A percentile compares a stretch with the other conserved stretches of the same genome.
Evolutionary conservation across 768 basidiomycete genomes (phyloP).

Genomic region (Russula emetica): DNA sequence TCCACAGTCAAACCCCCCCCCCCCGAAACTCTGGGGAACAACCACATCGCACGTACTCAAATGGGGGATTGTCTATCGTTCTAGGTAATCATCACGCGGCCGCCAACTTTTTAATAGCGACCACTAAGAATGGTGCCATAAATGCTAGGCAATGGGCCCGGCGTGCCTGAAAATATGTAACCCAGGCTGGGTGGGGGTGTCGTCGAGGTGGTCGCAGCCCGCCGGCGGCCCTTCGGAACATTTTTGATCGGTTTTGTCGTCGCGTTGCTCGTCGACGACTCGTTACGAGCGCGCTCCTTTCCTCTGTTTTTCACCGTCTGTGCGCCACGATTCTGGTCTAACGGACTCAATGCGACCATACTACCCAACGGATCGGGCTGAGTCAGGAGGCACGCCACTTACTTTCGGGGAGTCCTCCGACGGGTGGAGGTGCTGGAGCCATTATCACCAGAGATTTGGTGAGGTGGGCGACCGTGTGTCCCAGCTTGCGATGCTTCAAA

Average conservation of each 20-base stretch:
- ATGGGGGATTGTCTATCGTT: too few relatives aligned
- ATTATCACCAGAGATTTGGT: too few relatives aligned
- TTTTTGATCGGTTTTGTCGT: too few relatives aligned
- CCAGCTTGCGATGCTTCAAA: too few relatives aligned
- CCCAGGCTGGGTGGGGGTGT: not conserved
- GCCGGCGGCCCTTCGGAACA: not conserved
- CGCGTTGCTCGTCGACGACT: too few relatives aligned
- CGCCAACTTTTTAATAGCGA: not conserved
- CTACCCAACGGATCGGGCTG: not conserved
- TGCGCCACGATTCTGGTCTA: not conserved
- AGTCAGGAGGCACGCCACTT: not conserved
- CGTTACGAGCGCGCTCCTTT: not conserved
- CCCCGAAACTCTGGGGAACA: too few relatives aligned
- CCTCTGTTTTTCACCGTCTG: not conserved
- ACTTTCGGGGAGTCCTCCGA: not conserved
- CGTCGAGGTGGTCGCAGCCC: not conserved
- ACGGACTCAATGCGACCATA: not conserved
- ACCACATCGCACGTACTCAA: too few relatives aligned
- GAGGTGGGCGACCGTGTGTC: too few relatives aligned
- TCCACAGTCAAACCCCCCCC: too few relatives aligned
- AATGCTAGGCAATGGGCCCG: not conserved
- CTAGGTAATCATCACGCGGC: not conserved
- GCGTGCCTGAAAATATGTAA: not conserved
- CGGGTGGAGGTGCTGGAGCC: too few relatives aligned
- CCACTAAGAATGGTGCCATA: not conserved